Base-by-base conservation (phyloP, 164 flowering plant genomes). In the Vitis vinifera region DNA sequence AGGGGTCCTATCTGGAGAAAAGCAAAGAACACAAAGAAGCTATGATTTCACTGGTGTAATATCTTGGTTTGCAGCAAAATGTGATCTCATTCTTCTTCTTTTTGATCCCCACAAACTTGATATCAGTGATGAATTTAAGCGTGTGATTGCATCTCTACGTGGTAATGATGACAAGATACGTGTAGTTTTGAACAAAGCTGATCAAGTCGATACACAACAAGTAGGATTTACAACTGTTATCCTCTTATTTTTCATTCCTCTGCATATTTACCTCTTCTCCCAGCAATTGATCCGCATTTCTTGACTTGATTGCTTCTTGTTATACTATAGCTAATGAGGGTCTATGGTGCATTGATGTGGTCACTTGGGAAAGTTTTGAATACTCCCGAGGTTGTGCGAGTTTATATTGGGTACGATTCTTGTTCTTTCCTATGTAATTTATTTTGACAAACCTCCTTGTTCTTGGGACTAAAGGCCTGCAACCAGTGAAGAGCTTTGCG, bases 271-370 rank as follows among this genome's bases (percentile, higher is more conserved):
- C 11, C 13, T 55, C 16, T 13, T 2, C n/a, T 67, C 31, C 16
- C 29, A 27, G 8, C 7, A 13, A 12, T 10, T 2, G 19, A 30
- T 23, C 27, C 27, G 2, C 27, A 1, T 23, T 11, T 14, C 55
- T 55, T 44, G 15, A 37, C 31, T 72, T 44, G 27, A 31, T 57
- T 10, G 10, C 13, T 16, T 9, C 48, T 51, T 37, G 4, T 14
- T 10, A 19, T 49, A 9, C 64, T 55, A 4, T 17, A 83, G 87
- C 69, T 84, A 51, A 81, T 84, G 82, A 84, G 98, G 77, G 99
- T 95, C 30, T 94, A 94, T 76, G 99, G 99, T 48, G 99, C 99
- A 68, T 67, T 94, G 78, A 94, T 92, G 99, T 94, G 99, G 99
- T 94, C 98, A 19, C 95, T 94, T 63, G 98, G 98, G 50, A 94